Evolutionary conservation across 805 yeast species (phyloP).

Genomic region (Candida chauliodis): DNA sequence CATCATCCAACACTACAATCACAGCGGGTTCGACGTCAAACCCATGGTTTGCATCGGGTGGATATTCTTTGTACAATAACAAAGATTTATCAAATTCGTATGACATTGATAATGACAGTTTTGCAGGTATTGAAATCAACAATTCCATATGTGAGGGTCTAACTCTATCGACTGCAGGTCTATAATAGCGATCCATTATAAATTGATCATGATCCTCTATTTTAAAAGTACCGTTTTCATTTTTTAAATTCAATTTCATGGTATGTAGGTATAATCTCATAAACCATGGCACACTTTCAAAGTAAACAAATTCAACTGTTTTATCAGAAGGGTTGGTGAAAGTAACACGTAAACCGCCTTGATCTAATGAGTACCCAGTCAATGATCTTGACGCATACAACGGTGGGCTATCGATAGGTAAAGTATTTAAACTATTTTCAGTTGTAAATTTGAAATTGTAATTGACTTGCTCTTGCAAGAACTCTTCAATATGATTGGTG

Average conservation of each 20-base stretch:
- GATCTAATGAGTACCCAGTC: conserved; percentile 88
- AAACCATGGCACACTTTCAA: conserved; percentile 91
- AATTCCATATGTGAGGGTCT: conserved; percentile 85
- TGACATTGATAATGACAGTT: conserved; percentile 55
- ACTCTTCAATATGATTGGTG: conserved; percentile 12
- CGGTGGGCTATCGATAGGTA: conserved; percentile 49
- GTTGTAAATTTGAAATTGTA: conserved; percentile 43
- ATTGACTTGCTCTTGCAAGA: conserved; percentile 13
- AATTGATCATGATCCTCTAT: conserved; percentile 21
- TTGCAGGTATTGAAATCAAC: conserved; percentile 59
- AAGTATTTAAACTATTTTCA: conserved; percentile 41
- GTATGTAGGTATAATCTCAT: conserved; percentile 80
- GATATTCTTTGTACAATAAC: conserved; percentile 83
- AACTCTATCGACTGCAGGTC: conserved; percentile 75
- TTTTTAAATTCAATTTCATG: conserved; percentile 36
- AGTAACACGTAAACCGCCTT: conserved; percentile 82
- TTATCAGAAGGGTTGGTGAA: conserved; percentile 62
- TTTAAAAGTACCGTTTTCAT: conserved; percentile 16
- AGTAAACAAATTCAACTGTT: conserved; percentile 54
- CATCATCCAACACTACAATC: conserved; percentile 48
- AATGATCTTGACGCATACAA: conserved; percentile 76
- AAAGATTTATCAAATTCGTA: conserved; percentile 86
- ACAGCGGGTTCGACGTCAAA: conserved; percentile 93
- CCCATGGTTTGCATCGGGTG: conserved; percentile 99
- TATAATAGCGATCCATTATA: conserved; percentile 54